Evolutionary conservation across 2,329 filamentous ascomycete species (phyloP).

Genomic region (Ophiostoma sp.): DNA sequence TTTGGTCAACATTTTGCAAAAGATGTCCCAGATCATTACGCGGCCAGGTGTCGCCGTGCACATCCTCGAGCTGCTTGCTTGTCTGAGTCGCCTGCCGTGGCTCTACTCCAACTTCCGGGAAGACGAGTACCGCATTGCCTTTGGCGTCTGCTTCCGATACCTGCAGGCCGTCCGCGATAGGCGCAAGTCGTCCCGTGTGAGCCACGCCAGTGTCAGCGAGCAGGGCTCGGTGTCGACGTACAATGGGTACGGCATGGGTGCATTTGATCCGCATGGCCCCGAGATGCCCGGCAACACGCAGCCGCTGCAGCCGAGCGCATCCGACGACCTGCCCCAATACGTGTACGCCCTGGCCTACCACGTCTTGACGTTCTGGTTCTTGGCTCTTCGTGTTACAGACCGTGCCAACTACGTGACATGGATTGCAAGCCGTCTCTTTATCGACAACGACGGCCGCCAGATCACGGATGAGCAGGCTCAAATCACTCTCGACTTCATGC

Average conservation of each 20-base stretch:
- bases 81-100: slow-evolving; percentile 78
- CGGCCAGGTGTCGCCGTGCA: slow-evolving; percentile 89
- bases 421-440: slow-evolving; percentile 86
- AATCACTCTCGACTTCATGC: slow-evolving; percentile 94
- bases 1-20: slow-evolving; percentile 81
- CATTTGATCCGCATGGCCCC: slow-evolving; percentile 29
- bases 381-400: slow-evolving; percentile 82
- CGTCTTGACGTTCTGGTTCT: slow-evolving; percentile 95
- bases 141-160: slow-evolving; percentile 93
- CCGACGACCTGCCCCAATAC: slow-evolving; percentile 85
- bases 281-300: slow-evolving; percentile 36
- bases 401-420: slow-evolving; percentile 81
- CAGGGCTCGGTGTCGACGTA: neutral
- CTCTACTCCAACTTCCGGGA: slow-evolving; percentile 87
- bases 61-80: slow-evolving; percentile 92
- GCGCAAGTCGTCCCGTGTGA: slow-evolving; percentile 50
- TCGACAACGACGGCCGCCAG: slow-evolving; percentile 71
- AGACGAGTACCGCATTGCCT: slow-evolving; percentile 90
- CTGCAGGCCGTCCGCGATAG: slow-evolving; percentile 81
- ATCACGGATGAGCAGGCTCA: slow-evolving; percentile 88
- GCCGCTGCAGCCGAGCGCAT: slow-evolving; percentile 33
- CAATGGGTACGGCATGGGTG: slow-evolving; percentile 1
- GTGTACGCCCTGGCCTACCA: slow-evolving; percentile 93
- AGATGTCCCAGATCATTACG: slow-evolving; percentile 95
- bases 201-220: slow-evolving; percentile 29